Base-by-base conservation (phyloP, 345 rosid species). In the Draba incana region DNA sequence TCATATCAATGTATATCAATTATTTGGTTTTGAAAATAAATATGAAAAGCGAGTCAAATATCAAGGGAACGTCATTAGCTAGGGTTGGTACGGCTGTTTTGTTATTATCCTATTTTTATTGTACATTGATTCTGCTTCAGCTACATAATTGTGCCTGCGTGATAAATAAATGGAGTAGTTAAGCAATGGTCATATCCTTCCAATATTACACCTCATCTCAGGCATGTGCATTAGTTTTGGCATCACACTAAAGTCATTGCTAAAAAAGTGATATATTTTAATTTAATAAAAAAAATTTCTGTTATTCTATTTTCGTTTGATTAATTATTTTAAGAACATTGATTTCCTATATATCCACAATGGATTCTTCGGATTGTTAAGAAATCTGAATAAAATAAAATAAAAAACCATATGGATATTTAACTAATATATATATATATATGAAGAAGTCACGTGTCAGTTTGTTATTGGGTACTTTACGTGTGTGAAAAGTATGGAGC, bases 181-280 rank as follows among this genome's bases (percentile, higher is more conserved):
- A 43, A 43, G 48, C 62, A 16, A 43, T 44, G 27, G 56, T n/a
- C 55, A 70, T 62, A 48, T 62, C 33, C 48, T 44, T 62, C 68
- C 68, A 62, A 66, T 43, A 53, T 14, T 44, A 61, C 62, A 62
- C 62, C 75, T 52, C 62, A 44, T 35, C 38, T 62, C 54, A 31
- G 31, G 68, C 45, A 61, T 62, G 52, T 70, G 47, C 55, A 62
- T 43, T 61, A 10, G 47, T 43, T 60, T 70, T 69, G 75, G 75
- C 47, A 8, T 54, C 11, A 59, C 41, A 33, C 15, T 23, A 42
- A 30, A 30, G 16, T 60, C 47, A 3, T 14, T 13, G 12, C 12
- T n/a, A 55, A 38, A 11, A 67, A 37, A 20, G 31, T 2, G 12
- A 30, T 12, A 54, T 6, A 28, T 8, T 1, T 15, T 25, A 14